Conservation (phyloP, 2,329 filamentous ascomycete genomes). For the Monosporascus sp. region DNA sequence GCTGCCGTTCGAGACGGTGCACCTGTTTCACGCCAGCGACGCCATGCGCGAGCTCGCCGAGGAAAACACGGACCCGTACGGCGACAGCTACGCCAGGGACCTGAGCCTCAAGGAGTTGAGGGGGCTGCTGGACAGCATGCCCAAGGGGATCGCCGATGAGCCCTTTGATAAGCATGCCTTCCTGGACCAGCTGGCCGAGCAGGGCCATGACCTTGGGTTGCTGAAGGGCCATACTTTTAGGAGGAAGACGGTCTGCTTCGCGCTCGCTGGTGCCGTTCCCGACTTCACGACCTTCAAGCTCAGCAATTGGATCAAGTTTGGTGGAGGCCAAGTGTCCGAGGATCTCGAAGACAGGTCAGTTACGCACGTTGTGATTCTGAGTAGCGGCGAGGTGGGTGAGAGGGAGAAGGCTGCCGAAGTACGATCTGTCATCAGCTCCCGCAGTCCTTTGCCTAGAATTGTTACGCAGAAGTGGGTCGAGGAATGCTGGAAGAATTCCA, state of each 20-base stretch:
- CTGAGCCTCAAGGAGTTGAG: constrained; percentile 58
- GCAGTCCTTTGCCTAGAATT: constrained; percentile 57
- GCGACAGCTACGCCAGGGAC: constrained; percentile 79
- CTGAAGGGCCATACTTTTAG: constrained; percentile 50
- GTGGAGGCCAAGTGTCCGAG: constrained; percentile 54
- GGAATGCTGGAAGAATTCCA: constrained; percentile 74
- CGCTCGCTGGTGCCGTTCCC: constrained; percentile 21
- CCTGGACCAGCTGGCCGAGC: constrained; percentile 49
- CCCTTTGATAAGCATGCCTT: constrained; percentile 43
- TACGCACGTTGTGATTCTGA: constrained; percentile 69
- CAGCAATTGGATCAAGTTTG: constrained; percentile 61
- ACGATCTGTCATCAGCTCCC: constrained; percentile 38
- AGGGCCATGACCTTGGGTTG: constrained; percentile 47
- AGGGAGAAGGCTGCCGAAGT: constrained; percentile 38
- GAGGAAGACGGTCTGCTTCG: constrained; percentile 38
- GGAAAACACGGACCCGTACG: constrained; percentile 66
- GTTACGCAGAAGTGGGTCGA: constrained; percentile 70
- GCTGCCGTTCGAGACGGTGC: constrained; percentile 54
- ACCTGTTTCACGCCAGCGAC: constrained; percentile 67
- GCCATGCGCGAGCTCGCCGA: constrained; percentile 49
- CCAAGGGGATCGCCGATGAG: constrained; percentile 34
- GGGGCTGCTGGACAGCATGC: constrained; percentile 44
- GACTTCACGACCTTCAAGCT: constrained; percentile 37
- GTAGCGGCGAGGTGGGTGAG: constrained; percentile 30
- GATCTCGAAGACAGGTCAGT: constrained; percentile 46